Base-by-base conservation (phyloP, 176 grass and related monocot genomes). In the Musa schizocarpa region DNA sequence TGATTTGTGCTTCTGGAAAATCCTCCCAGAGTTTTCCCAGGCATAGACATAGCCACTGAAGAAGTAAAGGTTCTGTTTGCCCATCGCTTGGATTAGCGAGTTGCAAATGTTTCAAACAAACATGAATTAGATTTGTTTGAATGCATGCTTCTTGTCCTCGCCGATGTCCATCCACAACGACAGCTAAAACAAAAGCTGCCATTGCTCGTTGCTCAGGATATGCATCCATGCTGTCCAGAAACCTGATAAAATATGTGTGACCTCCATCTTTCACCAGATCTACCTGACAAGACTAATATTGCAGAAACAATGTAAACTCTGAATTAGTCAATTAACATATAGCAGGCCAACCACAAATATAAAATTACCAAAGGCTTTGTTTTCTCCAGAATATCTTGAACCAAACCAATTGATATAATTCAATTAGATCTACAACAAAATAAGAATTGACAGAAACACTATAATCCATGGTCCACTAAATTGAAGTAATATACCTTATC, bases 1-100 rank as follows among this genome's bases (percentile, higher is more conserved):
- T 76, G 68, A 94, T 52, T 74, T 92, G 95, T 63, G 85, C 86
- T 72, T 99, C 88, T 20, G 86, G 86, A 63, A 87, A 99, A 87
- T 99, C 95, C 78, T 99, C 95, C 95, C 95, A 99, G 12, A 99
- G 81, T 86, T 99, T 99, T 56, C 95, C 95, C 19, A 99, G 82
- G 76, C 95, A 99, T 70, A 99, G 78, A 80, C 95, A 99, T 81
- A 99, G 95, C 95, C 95, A 99, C 77, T 99, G 95, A 64, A 94
- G 80, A 81, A 99, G 90, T 74, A 99, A 85, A 71, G 95, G 90
- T 67, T 99, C 90, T 51, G 86, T 81, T 67, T 90, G 84, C 71
- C 77, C 75, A 80, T 89, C 82, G 84, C 81, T 76, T 53, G 90
- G 77, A 79, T 77, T 88, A 22, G 85, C 82, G 65, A 84, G 81